Base-by-base conservation (phyloP, 768 basidiomycete genomes). In the Russula sp. region DNA sequence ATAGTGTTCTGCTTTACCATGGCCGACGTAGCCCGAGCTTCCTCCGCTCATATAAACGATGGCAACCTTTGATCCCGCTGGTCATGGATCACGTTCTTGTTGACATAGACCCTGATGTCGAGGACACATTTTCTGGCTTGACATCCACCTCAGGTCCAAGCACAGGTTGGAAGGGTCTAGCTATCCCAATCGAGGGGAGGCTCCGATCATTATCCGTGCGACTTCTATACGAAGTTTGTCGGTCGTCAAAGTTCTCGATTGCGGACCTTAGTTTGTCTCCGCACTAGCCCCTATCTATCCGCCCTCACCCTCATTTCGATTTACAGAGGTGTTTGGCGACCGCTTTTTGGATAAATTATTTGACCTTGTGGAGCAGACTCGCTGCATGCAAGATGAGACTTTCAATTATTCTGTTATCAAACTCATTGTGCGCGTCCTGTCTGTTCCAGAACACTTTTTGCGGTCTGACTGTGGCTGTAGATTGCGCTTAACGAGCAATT, bases 321-420 rank as follows among this genome's bases (percentile, higher is more conserved):
- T 47, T 43, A 5, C 67, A 96, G 93, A 79, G 43, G 78, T 88
- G 50, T 98, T 97, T 70, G 79, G 82, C 65, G 90, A 96, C 65
- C 53, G 76, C 0, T 97, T 98, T 72, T 86, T 99, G 50, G 90
- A 94, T 63, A 83, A 87, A 68, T 74, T 99, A 49, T 96, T 97
- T 68, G 90, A 96, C 55, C 82, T 98, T 46, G 92, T 99, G 42
- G 97, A 99, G 71, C 85, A 89, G 67, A 98, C 97, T 0, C 79
- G 90, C 49, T 81, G 87, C 65, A 84, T 90, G 76, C 83, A 85
- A 1, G 95, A 98, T 68, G 97, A 99, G 63, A 83, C 86, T 0
- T 87, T 98, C 74, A 98, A 98, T 69, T 98, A 98, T 71, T 86
- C 90, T 1, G 87, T 98, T 41, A 95, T 99, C 72, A 95, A 95